A percentile compares a stretch with the other conserved stretches of the same genome.
phyloP scores from a whole-genome alignment of 805 yeast species.

The Ogataea kodamae region DNA sequence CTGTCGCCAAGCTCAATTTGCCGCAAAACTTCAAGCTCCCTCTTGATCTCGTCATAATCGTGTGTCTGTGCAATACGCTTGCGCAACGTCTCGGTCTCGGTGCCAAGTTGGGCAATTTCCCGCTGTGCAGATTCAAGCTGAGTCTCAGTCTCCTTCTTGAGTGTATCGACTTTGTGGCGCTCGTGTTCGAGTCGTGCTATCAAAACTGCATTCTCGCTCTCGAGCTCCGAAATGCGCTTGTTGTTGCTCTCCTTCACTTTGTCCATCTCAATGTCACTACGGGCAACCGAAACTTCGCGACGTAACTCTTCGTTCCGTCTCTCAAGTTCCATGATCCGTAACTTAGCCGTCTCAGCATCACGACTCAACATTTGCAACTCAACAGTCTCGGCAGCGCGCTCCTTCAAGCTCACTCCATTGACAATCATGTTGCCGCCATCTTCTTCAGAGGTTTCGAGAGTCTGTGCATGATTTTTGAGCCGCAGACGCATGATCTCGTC shows the following conservation, averaged over 20 bases:
- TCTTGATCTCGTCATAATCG: conserved; percentile 80
- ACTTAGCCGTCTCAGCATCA: conserved; percentile 70
- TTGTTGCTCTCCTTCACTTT: conserved; percentile 41
- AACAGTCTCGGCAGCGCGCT: conserved; percentile 38
- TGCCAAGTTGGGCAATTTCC: conserved; percentile 45
- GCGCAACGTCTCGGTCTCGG: conserved; percentile 50
- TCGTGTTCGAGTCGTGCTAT: conserved; percentile 55
- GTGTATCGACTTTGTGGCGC: conserved; percentile 31
- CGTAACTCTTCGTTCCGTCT: conserved; percentile 73
- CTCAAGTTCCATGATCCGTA: conserved; percentile 67
- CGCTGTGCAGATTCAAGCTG: conserved; percentile 39
- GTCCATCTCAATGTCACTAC: conserved; percentile 42
- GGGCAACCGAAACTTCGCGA: conserved; percentile 55
- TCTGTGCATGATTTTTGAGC: conserved; percentile 45
- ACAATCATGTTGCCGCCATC: conserved; percentile 8
- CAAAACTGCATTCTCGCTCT: conserved; percentile 64
- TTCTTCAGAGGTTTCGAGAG: conserved; percentile 34
- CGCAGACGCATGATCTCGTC: conserved; percentile 64
- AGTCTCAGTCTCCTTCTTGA: conserved; percentile 24
- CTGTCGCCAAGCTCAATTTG: conserved; percentile 68
- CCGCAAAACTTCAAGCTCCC: conserved; percentile 67
- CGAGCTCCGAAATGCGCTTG: conserved; percentile 51
- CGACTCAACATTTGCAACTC: conserved; percentile 66
- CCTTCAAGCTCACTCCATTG: conserved; percentile 12
- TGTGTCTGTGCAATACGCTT: conserved; percentile 46